Evolutionary conservation across 768 basidiomycete species (phyloP).

Genomic region (Pleurotus citrinopileatus): DNA sequence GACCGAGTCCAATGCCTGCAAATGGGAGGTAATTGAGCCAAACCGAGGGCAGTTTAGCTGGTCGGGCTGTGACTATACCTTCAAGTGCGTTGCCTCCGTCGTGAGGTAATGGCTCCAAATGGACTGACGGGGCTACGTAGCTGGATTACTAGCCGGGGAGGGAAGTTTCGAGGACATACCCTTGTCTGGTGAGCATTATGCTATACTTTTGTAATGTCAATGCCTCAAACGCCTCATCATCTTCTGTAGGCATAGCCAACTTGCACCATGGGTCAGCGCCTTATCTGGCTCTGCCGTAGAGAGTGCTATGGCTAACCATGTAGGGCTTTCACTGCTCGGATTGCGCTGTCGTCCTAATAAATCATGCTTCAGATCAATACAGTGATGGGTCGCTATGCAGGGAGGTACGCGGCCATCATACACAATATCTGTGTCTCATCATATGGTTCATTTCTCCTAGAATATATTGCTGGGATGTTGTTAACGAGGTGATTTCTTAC

Average conservation of each 20-base stretch:
- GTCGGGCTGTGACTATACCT: not conserved
- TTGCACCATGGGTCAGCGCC: constrained; percentile 51
- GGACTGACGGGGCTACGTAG: not conserved
- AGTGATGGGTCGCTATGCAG: constrained; percentile 51
- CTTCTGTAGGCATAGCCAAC: constrained; percentile 34
- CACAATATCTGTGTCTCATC: not conserved
- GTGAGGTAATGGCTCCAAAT: not conserved
- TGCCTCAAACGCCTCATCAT: not conserved
- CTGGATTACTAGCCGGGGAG: constrained; percentile 25
- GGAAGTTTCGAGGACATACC: constrained; percentile 26
- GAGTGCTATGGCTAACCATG: constrained; percentile 31
- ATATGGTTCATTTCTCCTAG: not conserved
- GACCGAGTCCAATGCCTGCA: not conserved
- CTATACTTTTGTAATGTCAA: not conserved
- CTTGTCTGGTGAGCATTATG: not conserved
- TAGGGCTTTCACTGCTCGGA: constrained; percentile 15
- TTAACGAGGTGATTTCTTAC: constrained; percentile 28
- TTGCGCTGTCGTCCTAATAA: constrained; percentile 36
- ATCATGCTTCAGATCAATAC: constrained; percentile 37
- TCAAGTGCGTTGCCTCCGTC: not conserved
- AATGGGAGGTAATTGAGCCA: not conserved
- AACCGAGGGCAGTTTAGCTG: not conserved
- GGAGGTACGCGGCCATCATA: constrained; percentile 36
- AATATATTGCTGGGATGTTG: constrained; percentile 32
- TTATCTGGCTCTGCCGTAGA: constrained; percentile 43